Base-by-base conservation (phyloP, 2,329 filamentous ascomycete species). In the Magnaporthales sp. region DNA sequence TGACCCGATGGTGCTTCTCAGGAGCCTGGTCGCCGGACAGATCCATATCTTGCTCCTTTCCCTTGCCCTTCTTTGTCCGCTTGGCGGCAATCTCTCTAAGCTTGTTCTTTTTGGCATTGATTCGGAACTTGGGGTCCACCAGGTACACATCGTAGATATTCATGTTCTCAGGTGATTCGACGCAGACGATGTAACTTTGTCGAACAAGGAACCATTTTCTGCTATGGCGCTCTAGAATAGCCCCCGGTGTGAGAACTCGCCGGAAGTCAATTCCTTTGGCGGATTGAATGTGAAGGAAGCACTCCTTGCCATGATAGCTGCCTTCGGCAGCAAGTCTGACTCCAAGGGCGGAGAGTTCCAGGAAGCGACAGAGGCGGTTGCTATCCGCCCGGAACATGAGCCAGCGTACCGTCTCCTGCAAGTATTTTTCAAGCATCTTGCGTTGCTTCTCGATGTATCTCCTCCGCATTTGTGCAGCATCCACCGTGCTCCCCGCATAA, bases 161-260 rank as follows among this genome's bases (percentile, higher is more conserved):
- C 91, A 98, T 96, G 72, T 96, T 96, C 76, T 98, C 94, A 0
- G 95, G 95, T 0, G 95, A 97, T 75, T 98, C 94, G n/a, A 98
- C 93, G 71, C 94, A 97, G 61, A 97, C 94, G 68, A 99, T 89
- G 74, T 99, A 99, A 79, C 93, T 98, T 77, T 98, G 93, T 65
- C 95, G 85, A n/a, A 99, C 93, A 24, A 98, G 82, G 75, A 99
- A 99, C 95, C 95, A 99, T 76, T 97, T 97, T 22, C 93, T 92
- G 68, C 88, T 90, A 77, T 97, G 93, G 13, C 93, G 87, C 65
- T 88, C 87, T 74, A 93, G 91, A 69, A 97, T 84, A 72, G 93
- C 89, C 65, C 86, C 83, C 0, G 92, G 92, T 2, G 89, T 93
- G 74, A 95, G 81, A 38, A 93, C 89, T 70, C 89, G 89, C 68